phyloP scores from a whole-genome alignment of 2,329 filamentous ascomycete species.

The Hymenoscyphus linearis region DNA sequence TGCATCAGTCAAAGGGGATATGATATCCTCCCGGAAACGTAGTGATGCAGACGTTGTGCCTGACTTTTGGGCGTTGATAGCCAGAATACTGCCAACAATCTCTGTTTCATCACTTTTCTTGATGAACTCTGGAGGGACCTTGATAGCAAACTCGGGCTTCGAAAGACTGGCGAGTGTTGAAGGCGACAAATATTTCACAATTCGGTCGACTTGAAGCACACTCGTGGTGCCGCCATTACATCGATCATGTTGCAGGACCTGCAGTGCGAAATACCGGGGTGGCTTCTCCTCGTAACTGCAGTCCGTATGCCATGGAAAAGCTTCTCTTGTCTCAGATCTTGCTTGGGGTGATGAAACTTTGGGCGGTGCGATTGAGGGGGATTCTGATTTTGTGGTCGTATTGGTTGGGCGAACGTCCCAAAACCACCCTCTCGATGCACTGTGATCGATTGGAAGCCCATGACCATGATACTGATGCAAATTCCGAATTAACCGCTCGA shows the following conservation, averaged over 20 bases:
- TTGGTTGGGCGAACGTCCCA: conserved; percentile 29
- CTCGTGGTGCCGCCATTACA: conserved; percentile 25
- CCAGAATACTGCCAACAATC: conserved; percentile 25
- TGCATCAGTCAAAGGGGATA: conserved; percentile 22
- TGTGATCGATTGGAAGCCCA: conserved; percentile 24
- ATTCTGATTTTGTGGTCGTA: conserved; percentile 4
- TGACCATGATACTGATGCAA: conserved; percentile 11
- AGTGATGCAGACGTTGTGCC: neutral
- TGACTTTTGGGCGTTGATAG: conserved; percentile 9
- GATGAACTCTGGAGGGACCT: conserved; percentile 32
- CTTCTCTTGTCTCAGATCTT: conserved; percentile 26
- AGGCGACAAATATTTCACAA: conserved; percentile 18
- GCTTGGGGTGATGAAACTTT: conserved; percentile 14
- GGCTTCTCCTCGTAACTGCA: conserved; percentile 27
- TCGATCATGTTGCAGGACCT: conserved; percentile 26
- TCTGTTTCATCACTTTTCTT: conserved; percentile 21
- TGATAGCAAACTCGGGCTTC: conserved; percentile 20
- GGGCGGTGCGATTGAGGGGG: neutral
- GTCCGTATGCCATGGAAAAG: conserved; percentile 33
- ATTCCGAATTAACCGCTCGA: neutral
- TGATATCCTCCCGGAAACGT: conserved; percentile 32
- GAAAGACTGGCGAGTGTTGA: conserved; percentile 15
- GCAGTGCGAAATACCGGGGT: conserved; percentile 28
- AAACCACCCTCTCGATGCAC: conserved; percentile 24
- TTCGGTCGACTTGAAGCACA: conserved; percentile 17